These are phyloP conservation scores for Cystobasidium sp. DNA, from an alignment of 1,284 basidiomycete genomes.

Conservation along the genomic window DNA sequence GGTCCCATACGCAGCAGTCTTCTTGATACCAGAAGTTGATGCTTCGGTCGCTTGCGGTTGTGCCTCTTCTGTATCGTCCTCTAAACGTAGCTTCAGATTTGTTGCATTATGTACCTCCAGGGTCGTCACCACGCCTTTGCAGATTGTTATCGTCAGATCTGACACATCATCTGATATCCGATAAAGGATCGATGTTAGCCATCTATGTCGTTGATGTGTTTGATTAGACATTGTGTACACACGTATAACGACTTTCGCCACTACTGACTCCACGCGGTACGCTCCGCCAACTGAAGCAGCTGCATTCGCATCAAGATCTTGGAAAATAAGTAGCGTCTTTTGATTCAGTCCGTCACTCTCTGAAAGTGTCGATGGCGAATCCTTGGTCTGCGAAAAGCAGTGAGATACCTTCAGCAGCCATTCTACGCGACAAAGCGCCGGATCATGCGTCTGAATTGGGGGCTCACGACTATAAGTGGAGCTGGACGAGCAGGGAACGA, in stretches of 20 bases:
- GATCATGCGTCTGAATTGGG: no score
- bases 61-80: neutral
- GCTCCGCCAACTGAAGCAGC: neutral
- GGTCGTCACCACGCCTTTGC: slow-evolving; percentile 30
- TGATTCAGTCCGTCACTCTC: neutral
- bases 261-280: neutral
- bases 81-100: slow-evolving; percentile 5
- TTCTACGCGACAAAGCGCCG: neutral
- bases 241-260: slow-evolving; percentile 38
- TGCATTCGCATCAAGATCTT: slow-evolving; percentile 23
- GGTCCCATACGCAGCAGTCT: slow-evolving; percentile 29
- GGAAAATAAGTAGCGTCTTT: slow-evolving; percentile 31
- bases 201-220: neutral
- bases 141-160: slow-evolving; percentile 16
- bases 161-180: slow-evolving; percentile 24
- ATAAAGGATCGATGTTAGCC: neutral
- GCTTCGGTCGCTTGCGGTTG: neutral
- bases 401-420: neutral
- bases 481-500: slow-evolving; percentile 2
- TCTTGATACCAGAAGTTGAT: neutral
- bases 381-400: neutral
- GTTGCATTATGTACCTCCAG: slow-evolving; percentile 30
- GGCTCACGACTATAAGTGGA: slow-evolving; percentile 24
- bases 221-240: neutral
- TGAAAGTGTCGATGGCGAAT: slow-evolving; percentile 6